Evolutionary conservation across 2,329 filamentous ascomycete genomes (phyloP), one percentile per base, ranked within the genome.

Genomic region (Triangularia setosa): DNA sequence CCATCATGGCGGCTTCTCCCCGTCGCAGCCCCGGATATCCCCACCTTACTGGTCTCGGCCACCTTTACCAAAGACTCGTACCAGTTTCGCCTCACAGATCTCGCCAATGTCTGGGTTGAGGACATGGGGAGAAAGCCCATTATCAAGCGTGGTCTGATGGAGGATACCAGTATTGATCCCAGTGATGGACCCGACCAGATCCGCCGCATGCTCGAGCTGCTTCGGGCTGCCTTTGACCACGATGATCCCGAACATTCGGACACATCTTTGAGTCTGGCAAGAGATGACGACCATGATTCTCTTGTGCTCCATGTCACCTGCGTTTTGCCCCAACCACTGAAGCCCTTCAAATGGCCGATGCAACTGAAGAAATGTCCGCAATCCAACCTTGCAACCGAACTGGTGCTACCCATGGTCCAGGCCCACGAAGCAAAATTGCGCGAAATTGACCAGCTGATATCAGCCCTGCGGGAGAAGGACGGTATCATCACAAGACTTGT

Each of bases 31-130:
- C 71, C 75, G 12, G 75, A 76, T 18, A 69, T 87, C 5, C 90
- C 89, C 11, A 79, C 83, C 40, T 80, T 93, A 7, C 79, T 93
- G 33, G 80, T 90, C 53, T 90, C 89, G 66, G 79, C 84, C 21
- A 72, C 75, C 27, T 87, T 90, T 71, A 78, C 81, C 12, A 61
- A 67, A 14, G 67, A 72, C 23, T 83, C 85, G 11, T 93, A 93
- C 77, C 81, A 78, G 1, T 74, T 93, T 27, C 81, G 85, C 64
- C 73, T 94, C 44, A 92, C 90, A 2, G 91, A 94, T 73, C 80
- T 93, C 65, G 87, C 84, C 72, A 84, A 87, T 68, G 79, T 93
- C n/a, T 95, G 91, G 91, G 77, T 79, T 25, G 90, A 93, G 75
- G 80, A 75, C 8, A 77, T 93, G 23, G 83, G 87, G 63, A 79